Conservation (phyloP, 164 flowering plant species). For the Macadamia integrifolia region DNA sequence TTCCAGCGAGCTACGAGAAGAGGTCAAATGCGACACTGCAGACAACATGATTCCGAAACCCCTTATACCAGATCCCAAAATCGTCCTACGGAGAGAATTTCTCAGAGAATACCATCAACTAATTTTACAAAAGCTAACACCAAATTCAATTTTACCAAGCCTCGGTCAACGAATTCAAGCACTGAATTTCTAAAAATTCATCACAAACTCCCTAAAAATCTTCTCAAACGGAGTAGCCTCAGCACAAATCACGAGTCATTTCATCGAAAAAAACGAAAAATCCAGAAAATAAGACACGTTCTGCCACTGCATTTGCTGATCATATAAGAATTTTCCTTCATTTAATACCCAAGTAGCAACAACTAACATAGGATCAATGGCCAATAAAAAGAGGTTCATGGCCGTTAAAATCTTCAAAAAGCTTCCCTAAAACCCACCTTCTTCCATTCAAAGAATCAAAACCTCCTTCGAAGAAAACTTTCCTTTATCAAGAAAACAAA, state of each 20-base stretch:
- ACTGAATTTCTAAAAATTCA: neutral
- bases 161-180: neutral
- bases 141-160: neutral
- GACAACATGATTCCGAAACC: constrained; percentile 39
- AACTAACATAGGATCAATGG: too few species aligned
- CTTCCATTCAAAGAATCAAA: constrained; percentile 3
- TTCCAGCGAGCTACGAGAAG: constrained; percentile 71
- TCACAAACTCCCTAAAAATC: neutral
- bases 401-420: constrained; percentile 3
- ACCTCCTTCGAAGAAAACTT: neutral
- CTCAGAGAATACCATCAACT: neutral
- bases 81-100: neutral
- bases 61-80: neutral
- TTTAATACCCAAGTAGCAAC: too few species aligned
- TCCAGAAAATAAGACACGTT: too few species aligned
- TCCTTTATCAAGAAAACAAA: constrained; percentile 4
- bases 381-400: neutral
- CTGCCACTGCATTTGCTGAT: too few species aligned
- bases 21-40: constrained; percentile 30
- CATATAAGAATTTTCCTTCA: too few species aligned
- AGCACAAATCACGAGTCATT: too few species aligned
- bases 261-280: neutral
- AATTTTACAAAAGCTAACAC: neutral
- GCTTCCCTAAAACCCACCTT: neutral
- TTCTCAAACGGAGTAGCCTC: neutral